Conservation (phyloP, 441 rosid species). For the Erysimum cheiri region DNA sequence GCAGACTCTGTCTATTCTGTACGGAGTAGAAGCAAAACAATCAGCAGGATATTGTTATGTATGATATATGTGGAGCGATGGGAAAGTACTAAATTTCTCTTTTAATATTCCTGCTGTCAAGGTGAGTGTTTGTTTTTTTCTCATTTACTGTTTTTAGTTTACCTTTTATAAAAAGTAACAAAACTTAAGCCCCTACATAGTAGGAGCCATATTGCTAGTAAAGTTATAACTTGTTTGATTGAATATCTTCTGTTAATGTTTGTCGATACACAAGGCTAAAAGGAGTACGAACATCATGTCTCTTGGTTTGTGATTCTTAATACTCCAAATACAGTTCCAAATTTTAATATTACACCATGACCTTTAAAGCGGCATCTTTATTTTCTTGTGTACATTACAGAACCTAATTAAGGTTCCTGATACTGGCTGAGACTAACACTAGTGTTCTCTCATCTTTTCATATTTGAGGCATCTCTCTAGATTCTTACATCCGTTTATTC, state of each 20-base stretch:
- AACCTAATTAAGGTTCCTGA: neutral
- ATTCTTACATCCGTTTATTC: neutral
- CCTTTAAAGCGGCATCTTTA: neutral
- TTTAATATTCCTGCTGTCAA: conserved; percentile 69
- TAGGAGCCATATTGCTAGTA: no score
- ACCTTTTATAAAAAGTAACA: no score
- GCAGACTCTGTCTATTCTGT: conserved; percentile 36
- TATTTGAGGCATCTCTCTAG: neutral
- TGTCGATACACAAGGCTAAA: no score
- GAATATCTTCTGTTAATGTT: no score
- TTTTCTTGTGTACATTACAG: neutral
- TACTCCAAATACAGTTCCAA: no score
- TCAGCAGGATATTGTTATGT: conserved; percentile 87
- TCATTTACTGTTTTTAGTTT: neutral
- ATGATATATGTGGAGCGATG: conserved; percentile 86
- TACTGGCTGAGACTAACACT: neutral
- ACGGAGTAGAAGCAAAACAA: conserved; percentile 50
- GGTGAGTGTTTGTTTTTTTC: conserved; percentile 45
- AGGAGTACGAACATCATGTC: no score
- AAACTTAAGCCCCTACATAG: no score
- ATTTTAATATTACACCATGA: no score
- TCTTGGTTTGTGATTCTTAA: no score
- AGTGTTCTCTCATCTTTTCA: neutral
- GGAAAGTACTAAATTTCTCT: conserved; percentile 85
- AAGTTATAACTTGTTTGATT: no score